Conservation (phyloP, 805 yeast genomes). For the Candida michaelii region DNA sequence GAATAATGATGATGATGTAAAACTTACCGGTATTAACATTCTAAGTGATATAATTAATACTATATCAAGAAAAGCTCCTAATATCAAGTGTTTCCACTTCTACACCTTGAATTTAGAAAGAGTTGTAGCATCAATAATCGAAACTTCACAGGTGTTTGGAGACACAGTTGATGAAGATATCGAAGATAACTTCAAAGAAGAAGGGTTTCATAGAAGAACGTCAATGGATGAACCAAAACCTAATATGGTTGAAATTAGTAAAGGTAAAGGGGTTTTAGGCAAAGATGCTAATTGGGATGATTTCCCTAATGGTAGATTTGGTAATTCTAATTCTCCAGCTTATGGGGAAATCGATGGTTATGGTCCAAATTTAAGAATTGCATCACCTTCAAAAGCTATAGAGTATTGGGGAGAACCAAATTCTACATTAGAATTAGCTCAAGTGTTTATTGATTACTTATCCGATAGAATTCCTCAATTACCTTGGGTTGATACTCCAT, state of each 20-base stretch:
- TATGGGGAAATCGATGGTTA: conserved; percentile 98
- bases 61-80: conserved; percentile 52
- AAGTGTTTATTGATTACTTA: conserved; percentile 68
- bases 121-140: conserved; percentile 82
- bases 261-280: conserved; percentile 82
- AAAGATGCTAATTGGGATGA: conserved; percentile 97
- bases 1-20: conserved; percentile 73
- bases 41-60: conserved; percentile 61
- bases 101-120: conserved; percentile 91
- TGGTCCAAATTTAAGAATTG: conserved; percentile 85
- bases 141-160: conserved; percentile 52
- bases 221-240: conserved; percentile 28
- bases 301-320: conserved; percentile 92
- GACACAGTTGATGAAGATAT: conserved; percentile 37
- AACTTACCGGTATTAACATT: conserved; percentile 77
- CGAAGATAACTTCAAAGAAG: conserved; percentile 20
- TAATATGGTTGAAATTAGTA: conserved; percentile 66
- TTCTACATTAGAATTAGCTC: conserved; percentile 55
- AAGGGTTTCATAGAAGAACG: conserved; percentile 27
- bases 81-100: conserved; percentile 84
- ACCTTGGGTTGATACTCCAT: conserved; percentile 90
- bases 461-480: conserved; percentile 71
- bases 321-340: conserved; percentile 94
- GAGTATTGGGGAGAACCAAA: conserved; percentile 82
- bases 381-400: conserved; percentile 58